Conservation (phyloP, 2,329 filamentous ascomycete species). For the Penicillium sp. region DNA sequence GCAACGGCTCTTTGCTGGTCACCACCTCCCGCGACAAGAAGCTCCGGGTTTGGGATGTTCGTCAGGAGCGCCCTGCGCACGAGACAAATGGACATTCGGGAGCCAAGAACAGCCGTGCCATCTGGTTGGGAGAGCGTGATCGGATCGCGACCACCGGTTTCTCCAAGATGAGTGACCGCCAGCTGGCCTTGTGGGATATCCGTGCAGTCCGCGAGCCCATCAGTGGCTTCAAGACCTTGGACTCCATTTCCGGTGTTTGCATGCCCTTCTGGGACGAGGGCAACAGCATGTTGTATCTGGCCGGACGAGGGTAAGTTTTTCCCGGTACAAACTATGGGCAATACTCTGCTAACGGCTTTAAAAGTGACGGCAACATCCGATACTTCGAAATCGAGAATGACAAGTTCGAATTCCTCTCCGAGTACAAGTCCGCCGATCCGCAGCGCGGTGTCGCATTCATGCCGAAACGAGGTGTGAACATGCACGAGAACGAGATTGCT, state of each 20-base stretch:
- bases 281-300: constrained; percentile 89
- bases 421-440: constrained; percentile 94
- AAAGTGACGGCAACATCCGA: constrained; percentile 92
- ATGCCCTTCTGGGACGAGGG: constrained; percentile 99
- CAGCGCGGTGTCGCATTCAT: constrained; percentile 92
- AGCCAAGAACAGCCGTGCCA: constrained; percentile 93
- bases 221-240: constrained; percentile 81
- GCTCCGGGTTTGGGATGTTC: constrained; percentile 92
- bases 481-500: constrained; percentile 95
- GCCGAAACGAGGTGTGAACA: constrained; percentile 90
- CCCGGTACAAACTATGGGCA: neutral
- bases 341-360: constrained; percentile 11
- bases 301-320: constrained; percentile 79
- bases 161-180: constrained; percentile 96
- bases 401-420: constrained; percentile 94
- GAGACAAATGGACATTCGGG: constrained; percentile 81
- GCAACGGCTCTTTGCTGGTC: constrained; percentile 75
- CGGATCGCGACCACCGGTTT: constrained; percentile 94
- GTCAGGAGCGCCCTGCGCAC: constrained; percentile 81
- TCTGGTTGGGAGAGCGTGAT: constrained; percentile 97
- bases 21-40: constrained; percentile 98
- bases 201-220: constrained; percentile 74
- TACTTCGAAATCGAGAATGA: constrained; percentile 99
- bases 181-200: constrained; percentile 92
- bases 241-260: constrained; percentile 95